A percentile compares a stretch with the other conserved stretches of the same genome.
Evolutionary conservation across 257 asterid species (phyloP).

Genomic region (Solanum megistacrolobum): DNA sequence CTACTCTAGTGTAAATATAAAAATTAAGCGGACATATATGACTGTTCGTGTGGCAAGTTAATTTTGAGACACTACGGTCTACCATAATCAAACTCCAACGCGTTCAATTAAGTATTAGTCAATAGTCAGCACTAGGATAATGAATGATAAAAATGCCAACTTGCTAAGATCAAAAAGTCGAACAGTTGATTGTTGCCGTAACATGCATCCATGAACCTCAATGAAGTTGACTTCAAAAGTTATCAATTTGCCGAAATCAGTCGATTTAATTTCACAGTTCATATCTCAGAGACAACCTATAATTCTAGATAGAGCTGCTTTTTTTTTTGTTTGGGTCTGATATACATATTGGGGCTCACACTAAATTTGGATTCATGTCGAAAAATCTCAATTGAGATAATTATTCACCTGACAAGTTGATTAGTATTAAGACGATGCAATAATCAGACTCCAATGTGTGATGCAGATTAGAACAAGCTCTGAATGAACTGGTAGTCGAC

Average conservation of each 20-base stretch:
- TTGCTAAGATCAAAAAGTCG: not conserved
- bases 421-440: not conserved
- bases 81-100: no score
- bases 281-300: not conserved
- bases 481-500: not conserved
- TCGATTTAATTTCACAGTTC: not conserved
- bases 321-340: not conserved
- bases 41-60: no score
- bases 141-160: not conserved
- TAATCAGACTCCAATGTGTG: not conserved
- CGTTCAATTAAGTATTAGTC: not conserved
- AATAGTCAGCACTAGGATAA: not conserved
- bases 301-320: not conserved
- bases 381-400: no score
- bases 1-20: no score
- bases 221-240: not conserved
- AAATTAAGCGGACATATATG: no score
- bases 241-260: not conserved
- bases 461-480: not conserved
- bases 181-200: not conserved
- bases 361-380: not conserved
- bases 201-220: not conserved
- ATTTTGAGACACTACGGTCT: no score
- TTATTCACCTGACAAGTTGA: not conserved
- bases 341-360: not conserved